These are phyloP conservation scores for Starmerella cellae DNA, from an alignment of 805 yeast species.

Conservation along the genomic window DNA sequence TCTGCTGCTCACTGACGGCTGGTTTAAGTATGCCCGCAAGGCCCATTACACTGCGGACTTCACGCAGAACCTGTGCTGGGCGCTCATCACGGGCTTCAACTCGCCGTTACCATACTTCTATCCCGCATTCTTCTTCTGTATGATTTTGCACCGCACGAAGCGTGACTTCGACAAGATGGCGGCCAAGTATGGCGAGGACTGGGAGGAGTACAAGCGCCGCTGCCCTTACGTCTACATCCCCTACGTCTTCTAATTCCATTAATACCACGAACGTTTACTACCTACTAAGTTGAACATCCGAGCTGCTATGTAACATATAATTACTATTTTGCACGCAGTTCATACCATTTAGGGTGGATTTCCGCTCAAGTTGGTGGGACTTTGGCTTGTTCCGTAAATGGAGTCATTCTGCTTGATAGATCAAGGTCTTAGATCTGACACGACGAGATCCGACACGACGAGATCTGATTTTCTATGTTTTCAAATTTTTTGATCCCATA, in stretches of 20 bases:
- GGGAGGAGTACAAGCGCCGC: slow-evolving; percentile 71
- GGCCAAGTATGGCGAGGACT: slow-evolving; percentile 83
- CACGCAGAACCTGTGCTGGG: slow-evolving; percentile 82
- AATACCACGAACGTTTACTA: no score
- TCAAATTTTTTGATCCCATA: no score
- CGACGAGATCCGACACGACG: no score
- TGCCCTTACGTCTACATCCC: slow-evolving; percentile 93
- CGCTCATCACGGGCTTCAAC: slow-evolving; percentile 70
- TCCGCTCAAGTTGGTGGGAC: no score
- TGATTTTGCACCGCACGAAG: slow-evolving; percentile 72
- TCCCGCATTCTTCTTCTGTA: slow-evolving; percentile 80
- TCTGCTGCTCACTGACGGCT: slow-evolving; percentile 75
- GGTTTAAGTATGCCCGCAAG: slow-evolving; percentile 89
- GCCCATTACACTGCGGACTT: slow-evolving; percentile 92
- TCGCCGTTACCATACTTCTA: slow-evolving; percentile 94
- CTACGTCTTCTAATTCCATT: slow-evolving; percentile 42
- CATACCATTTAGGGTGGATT: no score
- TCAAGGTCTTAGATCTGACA: no score
- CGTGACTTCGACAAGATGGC: slow-evolving; percentile 81
- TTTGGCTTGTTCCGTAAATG: no score
- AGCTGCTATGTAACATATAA: background rate
- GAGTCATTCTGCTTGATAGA: no score
- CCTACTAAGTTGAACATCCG: no score
- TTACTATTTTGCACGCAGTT: no score
- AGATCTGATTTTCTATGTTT: no score